Conservation (phyloP, 495 filamentous ascomycete species). For the Trichocladium antarcticum region DNA sequence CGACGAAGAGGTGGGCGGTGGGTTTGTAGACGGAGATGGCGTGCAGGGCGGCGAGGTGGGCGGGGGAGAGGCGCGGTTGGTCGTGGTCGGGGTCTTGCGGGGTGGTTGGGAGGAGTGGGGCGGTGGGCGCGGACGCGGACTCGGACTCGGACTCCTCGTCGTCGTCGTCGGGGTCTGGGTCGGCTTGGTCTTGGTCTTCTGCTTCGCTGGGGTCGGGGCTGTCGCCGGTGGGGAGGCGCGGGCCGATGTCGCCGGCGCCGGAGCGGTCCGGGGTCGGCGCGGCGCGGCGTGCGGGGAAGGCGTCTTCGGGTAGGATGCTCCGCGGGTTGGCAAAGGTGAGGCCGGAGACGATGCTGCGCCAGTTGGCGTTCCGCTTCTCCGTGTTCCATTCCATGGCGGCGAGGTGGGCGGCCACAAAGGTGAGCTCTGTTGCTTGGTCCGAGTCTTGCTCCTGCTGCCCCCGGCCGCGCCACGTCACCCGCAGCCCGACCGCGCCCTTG, state of each 20-base stretch:
- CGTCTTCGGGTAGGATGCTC: slow-evolving; percentile 15
- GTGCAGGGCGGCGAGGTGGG: slow-evolving; percentile 21
- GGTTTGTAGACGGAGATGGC: slow-evolving; percentile 55
- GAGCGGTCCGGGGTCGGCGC: slow-evolving; percentile 12
- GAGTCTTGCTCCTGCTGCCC: slow-evolving; percentile 1
- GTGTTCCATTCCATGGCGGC: slow-evolving; percentile 71
- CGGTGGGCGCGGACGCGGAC: too few relatives aligned
- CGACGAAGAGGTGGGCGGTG: slow-evolving; percentile 66
- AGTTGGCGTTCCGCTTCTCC: slow-evolving; percentile 67
- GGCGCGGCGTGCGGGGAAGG: slow-evolving; percentile 10
- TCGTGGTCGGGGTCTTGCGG: neutral
- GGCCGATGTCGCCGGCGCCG: slow-evolving; percentile 12
- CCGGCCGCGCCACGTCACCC: slow-evolving; percentile 41
- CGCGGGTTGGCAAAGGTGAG: slow-evolving; percentile 56
- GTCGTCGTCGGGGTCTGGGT: slow-evolving; percentile 12
- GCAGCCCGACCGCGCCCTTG: slow-evolving; percentile 79
- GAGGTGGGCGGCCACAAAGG: slow-evolving; percentile 80
- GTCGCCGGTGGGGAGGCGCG: slow-evolving; percentile 4
- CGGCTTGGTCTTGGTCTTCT: slow-evolving; percentile 20
- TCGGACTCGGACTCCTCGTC: slow-evolving; percentile 20
- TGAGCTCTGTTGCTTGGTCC: slow-evolving; percentile 48
- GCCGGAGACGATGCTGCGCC: slow-evolving; percentile 65
- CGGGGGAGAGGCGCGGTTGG: slow-evolving; percentile 1
- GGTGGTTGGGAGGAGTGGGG: slow-evolving; percentile 1
- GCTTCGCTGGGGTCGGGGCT: slow-evolving; percentile 18